Base-by-base conservation (phyloP, 2,329 filamentous ascomycete genomes). In the Fusarium mangiferae region DNA sequence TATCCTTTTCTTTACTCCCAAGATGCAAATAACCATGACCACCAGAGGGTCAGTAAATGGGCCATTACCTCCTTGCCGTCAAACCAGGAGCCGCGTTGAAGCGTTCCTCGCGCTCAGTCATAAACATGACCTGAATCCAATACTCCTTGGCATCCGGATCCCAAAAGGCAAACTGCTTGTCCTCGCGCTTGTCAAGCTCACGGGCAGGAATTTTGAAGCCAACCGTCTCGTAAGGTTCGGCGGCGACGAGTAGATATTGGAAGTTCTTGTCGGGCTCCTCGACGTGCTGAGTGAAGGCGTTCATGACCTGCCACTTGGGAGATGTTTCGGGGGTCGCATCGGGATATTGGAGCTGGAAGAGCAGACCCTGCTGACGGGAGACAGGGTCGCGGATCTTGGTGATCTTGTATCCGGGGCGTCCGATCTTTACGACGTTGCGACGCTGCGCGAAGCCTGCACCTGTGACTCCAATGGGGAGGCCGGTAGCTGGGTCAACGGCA, bases 171-270 rank as follows among this genome's bases (percentile, higher is more conserved):
- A 96, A 99, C 83, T 95, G 96, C 79, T 92, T 90, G 65, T 94
- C 95, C 75, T 97, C 95, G 30, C 93, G 89, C 78, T 95, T 90
- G 84, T 99, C 96, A 68, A 99, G 91, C 86, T 98, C 96, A 68
- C 94, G 88, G 10, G 95, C 94, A 82, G 98, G 96, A 62, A 99
- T 87, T 87, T 99, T 99, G 83, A 99, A 98, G 9, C 90, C 94
- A 82, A 96, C 97, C 5, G 95, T 98, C 90, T 99, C 96, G 85
- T 99, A 99, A 17, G 96, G 96, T 86, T 99, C 96, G 17, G 96
- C 96, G 2, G 96, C 96, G 17, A 99, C 93, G 58, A 98, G 88
- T 76, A 99, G 87, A 82, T 98, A 99, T 88, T 99, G 96, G 81
- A 92, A 98, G 77, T 91, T 92, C 85, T 96, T 95, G 83, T 99